Conservation (phyloP, 2,329 filamentous ascomycete species). For the Aspergillus pseudoviridinutans region DNA sequence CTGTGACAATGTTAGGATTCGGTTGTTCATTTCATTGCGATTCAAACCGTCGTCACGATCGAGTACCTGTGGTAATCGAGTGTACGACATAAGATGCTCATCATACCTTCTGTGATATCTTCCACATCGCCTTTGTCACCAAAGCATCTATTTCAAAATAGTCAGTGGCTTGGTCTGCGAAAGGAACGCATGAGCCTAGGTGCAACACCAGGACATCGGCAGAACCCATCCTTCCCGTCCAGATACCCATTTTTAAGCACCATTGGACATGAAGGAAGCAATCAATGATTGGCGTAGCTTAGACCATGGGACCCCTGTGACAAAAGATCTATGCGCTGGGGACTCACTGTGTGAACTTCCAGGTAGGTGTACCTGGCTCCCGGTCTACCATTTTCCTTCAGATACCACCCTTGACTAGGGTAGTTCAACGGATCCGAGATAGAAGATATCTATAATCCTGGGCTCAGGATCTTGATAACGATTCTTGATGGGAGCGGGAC, state of each 20-base stretch:
- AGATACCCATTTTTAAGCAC: not conserved
- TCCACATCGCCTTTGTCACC: slow-evolving; percentile 99
- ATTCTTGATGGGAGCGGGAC: slow-evolving; percentile 11
- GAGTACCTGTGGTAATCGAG: not conserved
- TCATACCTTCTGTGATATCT: slow-evolving; percentile 89
- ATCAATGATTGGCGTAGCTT: not conserved
- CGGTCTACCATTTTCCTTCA: slow-evolving; percentile 84
- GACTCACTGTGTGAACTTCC: slow-evolving; percentile 99
- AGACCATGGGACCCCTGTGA: slow-evolving; percentile 1
- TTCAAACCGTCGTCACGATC: not conserved
- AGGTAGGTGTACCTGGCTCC: slow-evolving; percentile 90
- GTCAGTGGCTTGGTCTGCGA: slow-evolving; percentile 1
- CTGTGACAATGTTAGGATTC: slow-evolving; percentile 17
- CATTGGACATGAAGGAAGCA: not conserved
- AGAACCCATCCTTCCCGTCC: not conserved
- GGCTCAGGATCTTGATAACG: slow-evolving; percentile 4
- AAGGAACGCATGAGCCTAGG: not conserved
- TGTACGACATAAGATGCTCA: not conserved
- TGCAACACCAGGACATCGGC: not conserved
- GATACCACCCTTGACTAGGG: slow-evolving; percentile 31
- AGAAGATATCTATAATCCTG: slow-evolving; percentile 9
- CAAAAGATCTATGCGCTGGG: slow-evolving; percentile 3
- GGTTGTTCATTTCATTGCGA: not conserved
- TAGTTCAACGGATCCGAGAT: slow-evolving; percentile 12
- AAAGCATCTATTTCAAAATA: slow-evolving; percentile 69